phyloP scores from a whole-genome alignment of 495 filamentous ascomycete species.

The Penicillium canescens region DNA sequence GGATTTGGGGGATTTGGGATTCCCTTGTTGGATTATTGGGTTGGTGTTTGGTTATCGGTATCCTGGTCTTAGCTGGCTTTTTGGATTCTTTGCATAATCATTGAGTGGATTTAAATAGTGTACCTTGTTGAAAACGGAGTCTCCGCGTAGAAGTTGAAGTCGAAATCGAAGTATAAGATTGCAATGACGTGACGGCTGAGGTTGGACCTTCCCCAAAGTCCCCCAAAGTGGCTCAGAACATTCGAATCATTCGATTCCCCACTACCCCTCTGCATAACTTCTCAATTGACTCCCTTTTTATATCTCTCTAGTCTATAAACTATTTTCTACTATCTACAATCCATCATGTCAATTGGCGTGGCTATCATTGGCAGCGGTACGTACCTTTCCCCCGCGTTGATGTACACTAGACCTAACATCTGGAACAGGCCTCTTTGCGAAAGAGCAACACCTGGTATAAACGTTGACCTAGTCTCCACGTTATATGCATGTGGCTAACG shows the following conservation, averaged over 20 bases:
- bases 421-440: constrained; percentile 48
- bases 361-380: constrained; percentile 70
- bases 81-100: neutral
- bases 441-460: constrained; percentile 44
- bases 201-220: constrained; percentile 28
- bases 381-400: constrained; percentile 33
- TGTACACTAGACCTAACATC: constrained; percentile 9
- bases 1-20: constrained; percentile 11
- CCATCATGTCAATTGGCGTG: constrained; percentile 49
- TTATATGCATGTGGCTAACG: neutral
- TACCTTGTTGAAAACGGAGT: neutral
- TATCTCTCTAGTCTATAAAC: neutral
- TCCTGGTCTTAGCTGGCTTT: too few relatives aligned
- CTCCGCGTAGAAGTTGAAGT: neutral
- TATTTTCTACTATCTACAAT: neutral
- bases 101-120: neutral
- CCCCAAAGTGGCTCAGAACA: constrained; percentile 6
- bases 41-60: neutral
- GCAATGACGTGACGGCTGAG: too few relatives aligned
- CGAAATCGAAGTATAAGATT: neutral
- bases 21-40: constrained; percentile 5
- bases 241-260: too few relatives aligned
- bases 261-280: too few relatives aligned
- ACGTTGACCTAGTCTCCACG: constrained; percentile 8
- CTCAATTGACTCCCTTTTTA: neutral